Base-by-base conservation (phyloP, 768 basidiomycete species). In the Amanita pseudoporphyria region DNA sequence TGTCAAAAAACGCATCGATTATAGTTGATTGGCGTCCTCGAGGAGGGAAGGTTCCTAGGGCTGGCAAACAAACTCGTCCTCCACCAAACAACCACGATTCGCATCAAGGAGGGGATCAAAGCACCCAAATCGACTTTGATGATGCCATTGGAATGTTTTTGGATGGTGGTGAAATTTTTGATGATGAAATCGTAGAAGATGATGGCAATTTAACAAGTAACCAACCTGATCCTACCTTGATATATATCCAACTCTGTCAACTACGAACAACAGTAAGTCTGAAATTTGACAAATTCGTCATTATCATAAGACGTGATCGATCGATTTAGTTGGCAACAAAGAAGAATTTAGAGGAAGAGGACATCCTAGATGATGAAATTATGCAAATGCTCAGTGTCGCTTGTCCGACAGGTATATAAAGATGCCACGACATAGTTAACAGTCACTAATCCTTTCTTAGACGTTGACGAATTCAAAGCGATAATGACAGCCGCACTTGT, bases 391-490 rank as follows among this genome's bases (percentile, higher is more conserved):
- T 77, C 6, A 72, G 72, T 50, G 53, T 57, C 5, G 63, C 61
- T 9, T 64, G 69, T 45, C 76, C 76, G 1, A 55, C 59, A 57
- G 77, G 77, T 72, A 48, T 38, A 53, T 40, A 9, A n/a, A 19
- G n/a, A 5, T 38, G 10, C 13, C 26, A 21, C 44, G 21, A 6
- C 21, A 19, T 38, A 1, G 50, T 43, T 33, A 6, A 28, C 22
- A n/a, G n/a, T 31, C 24, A 14, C 32, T 47, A 47, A 45, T 47
- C 10, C 36, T 21, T 31, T 14, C 21, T 14, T 42, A 69, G 73
- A 73, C 53, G 69, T 67, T 44, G 53, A 62, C 16, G 53, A 64
- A 7, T 71, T 73, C 54, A 64, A 61, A 36, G 49, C 58, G 16
- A 55, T 55, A 43, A 67, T 90, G 36, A 58, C 55, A 31, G 31